phyloP scores from a whole-genome alignment of 108 stramenopile genomes.

The Cylindrotheca closterium region DNA sequence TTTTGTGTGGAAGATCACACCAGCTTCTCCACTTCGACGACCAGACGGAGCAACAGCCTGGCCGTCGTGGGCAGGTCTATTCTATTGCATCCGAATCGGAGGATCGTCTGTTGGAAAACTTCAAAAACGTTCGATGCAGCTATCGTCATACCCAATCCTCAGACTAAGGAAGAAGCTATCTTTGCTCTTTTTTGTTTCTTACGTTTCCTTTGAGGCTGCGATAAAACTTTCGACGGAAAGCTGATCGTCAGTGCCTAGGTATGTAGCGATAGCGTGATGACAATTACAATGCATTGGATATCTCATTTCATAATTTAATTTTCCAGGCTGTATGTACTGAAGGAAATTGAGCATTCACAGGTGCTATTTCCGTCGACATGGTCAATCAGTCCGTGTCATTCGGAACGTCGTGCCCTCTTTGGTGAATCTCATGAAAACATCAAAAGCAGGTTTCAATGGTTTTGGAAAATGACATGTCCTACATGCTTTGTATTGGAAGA shows the following conservation, averaged over 20 bases:
- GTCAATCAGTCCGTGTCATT: conserved; percentile 92
- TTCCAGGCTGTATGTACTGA: conserved; percentile 63
- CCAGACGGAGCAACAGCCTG: no score
- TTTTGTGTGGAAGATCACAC: no score
- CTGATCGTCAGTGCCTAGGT: conserved; percentile 75
- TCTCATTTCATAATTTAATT: background rate
- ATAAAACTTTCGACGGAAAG: conserved; percentile 55
- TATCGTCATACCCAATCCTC: conserved; percentile 88
- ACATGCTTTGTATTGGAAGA: conserved; percentile 97
- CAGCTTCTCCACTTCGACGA: no score
- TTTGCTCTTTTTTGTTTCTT: conserved; percentile 84
- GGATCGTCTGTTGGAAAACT: no score
- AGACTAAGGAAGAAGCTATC: conserved; percentile 63
- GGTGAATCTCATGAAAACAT: conserved; percentile 94
- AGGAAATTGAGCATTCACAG: conserved; percentile 96
- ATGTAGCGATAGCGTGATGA: conserved; percentile 28
- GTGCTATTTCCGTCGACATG: conserved; percentile 89
- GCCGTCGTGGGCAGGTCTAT: no score
- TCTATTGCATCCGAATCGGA: no score
- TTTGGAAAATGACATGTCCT: conserved; percentile 87
- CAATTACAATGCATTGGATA: no score
- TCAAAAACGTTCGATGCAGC: no score
- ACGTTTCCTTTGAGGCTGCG: conserved; percentile 74
- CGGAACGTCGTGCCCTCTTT: conserved; percentile 93
- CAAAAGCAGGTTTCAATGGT: conserved; percentile 89